Evolutionary conservation across 2,329 filamentous ascomycete species (phyloP).

Genomic region (Didymellaceae sp.): DNA sequence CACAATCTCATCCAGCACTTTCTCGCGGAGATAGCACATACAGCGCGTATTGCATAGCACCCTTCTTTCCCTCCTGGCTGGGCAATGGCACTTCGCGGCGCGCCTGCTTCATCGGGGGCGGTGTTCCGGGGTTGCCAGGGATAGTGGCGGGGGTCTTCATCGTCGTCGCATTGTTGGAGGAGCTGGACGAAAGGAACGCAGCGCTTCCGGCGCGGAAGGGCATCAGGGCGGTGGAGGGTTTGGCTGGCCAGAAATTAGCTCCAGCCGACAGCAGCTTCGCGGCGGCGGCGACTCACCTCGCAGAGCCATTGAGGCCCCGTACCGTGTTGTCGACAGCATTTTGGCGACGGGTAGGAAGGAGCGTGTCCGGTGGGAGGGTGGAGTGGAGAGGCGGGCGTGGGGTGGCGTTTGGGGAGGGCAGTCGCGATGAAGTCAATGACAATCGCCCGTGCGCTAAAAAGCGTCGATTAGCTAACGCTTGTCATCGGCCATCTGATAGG

Average conservation of each 20-base stretch:
- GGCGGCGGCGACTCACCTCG: constrained; percentile 54
- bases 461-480: constrained; percentile 38
- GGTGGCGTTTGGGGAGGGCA: constrained; percentile 39
- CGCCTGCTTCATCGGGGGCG: constrained; percentile 62
- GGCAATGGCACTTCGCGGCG: constrained; percentile 74
- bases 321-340: constrained; percentile 61
- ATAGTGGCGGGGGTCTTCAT: constrained; percentile 61
- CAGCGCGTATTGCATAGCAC: constrained; percentile 84
- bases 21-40: constrained; percentile 58
- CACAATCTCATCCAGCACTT: neutral
- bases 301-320: constrained; percentile 61
- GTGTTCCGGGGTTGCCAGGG: constrained; percentile 60
- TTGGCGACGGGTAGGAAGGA: constrained; percentile 44
- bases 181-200: constrained; percentile 70
- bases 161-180: constrained; percentile 68
- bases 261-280: constrained; percentile 21
- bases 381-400: constrained; percentile 48
- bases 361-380: constrained; percentile 43
- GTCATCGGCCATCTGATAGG: constrained; percentile 43
- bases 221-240: constrained; percentile 68
- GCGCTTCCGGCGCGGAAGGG: constrained; percentile 67
- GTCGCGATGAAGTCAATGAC: constrained; percentile 43
- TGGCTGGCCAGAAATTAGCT: constrained; percentile 60
- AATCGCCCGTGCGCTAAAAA: constrained; percentile 24
- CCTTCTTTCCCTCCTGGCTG: constrained; percentile 81